phyloP scores from a whole-genome alignment of 306 rosid genomes.

The Sesbania bispinosa region DNA sequence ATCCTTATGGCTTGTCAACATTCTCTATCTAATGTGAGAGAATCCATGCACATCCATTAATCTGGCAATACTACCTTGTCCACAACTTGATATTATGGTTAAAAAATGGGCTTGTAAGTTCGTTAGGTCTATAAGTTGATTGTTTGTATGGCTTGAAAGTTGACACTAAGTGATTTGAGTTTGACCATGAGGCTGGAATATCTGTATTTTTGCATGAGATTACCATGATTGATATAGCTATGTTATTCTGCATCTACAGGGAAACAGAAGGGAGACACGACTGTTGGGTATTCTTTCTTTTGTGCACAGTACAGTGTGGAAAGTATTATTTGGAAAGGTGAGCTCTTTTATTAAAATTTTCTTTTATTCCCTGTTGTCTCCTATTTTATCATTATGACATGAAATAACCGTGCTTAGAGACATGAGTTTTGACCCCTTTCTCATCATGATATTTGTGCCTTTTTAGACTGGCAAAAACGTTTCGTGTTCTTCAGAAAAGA shows the following conservation, averaged over 20 bases:
- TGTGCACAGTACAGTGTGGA: slow-evolving; percentile 98
- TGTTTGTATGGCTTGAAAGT: background rate
- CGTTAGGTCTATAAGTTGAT: background rate
- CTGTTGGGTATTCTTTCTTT: slow-evolving; percentile 86
- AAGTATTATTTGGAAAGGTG: slow-evolving; percentile 95
- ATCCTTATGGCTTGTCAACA: background rate
- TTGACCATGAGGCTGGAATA: slow-evolving; percentile 7
- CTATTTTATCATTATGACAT: background rate
- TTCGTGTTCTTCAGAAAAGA: background rate
- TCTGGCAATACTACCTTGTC: background rate
- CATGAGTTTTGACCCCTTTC: background rate
- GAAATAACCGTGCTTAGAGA: slow-evolving; percentile 8
- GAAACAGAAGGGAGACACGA: slow-evolving; percentile 96
- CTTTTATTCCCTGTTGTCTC: background rate
- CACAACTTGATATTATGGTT: background rate
- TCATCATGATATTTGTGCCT: background rate
- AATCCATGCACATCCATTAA: background rate
- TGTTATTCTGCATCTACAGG: slow-evolving; percentile 49
- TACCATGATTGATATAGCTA: slow-evolving; percentile 5
- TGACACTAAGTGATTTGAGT: background rate
- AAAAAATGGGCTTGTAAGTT: background rate
- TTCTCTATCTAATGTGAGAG: background rate
- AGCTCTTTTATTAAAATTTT: slow-evolving; percentile 9
- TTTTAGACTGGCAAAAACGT: slow-evolving; percentile 1
- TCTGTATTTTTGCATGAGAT: background rate